phyloP scores from a whole-genome alignment of 108 stramenopile genomes.

The Mayamaea pseudoterrestris region DNA sequence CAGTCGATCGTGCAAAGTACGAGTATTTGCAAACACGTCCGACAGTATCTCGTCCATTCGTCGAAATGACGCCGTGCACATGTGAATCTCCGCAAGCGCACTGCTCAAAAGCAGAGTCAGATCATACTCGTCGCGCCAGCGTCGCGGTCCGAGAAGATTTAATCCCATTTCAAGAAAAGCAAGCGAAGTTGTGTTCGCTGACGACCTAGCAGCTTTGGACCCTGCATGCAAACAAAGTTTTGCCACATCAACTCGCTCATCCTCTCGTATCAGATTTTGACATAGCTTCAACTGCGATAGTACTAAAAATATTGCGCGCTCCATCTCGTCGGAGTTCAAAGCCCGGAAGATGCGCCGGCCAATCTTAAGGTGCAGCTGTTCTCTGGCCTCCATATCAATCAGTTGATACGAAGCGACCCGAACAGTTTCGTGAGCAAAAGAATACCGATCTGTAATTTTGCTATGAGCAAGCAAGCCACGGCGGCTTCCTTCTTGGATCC shows the following conservation, averaged over 20 bases:
- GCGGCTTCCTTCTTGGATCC: no score
- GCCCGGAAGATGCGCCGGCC: slow-evolving; percentile 30
- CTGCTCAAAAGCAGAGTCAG: slow-evolving; percentile 33
- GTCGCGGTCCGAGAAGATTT: slow-evolving; percentile 16
- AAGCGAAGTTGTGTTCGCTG: slow-evolving; percentile 27
- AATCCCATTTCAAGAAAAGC: slow-evolving; percentile 31
- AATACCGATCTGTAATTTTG: no score
- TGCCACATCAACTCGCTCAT: no score
- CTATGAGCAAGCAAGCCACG: no score
- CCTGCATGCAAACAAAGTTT: no score
- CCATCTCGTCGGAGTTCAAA: slow-evolving; percentile 15
- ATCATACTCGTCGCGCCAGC: slow-evolving; percentile 43
- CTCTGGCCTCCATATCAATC: slow-evolving; percentile 16
- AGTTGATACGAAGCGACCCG: slow-evolving; percentile 28
- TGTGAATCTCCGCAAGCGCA: slow-evolving; percentile 26
- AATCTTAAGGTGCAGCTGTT: slow-evolving; percentile 32
- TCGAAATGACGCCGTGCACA: slow-evolving; percentile 14
- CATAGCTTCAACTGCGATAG: no score
- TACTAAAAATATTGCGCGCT: no score
- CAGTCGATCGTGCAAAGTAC: slow-evolving; percentile 18
- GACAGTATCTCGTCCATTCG: slow-evolving; percentile 12
- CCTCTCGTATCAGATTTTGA: no score
- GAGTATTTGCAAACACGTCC: slow-evolving; percentile 17
- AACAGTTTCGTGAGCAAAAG: slow-evolving; percentile 21
- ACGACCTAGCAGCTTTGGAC: no score